Base-by-base conservation (phyloP, 2,329 filamentous ascomycete genomes). In the Diaporthe sp. region DNA sequence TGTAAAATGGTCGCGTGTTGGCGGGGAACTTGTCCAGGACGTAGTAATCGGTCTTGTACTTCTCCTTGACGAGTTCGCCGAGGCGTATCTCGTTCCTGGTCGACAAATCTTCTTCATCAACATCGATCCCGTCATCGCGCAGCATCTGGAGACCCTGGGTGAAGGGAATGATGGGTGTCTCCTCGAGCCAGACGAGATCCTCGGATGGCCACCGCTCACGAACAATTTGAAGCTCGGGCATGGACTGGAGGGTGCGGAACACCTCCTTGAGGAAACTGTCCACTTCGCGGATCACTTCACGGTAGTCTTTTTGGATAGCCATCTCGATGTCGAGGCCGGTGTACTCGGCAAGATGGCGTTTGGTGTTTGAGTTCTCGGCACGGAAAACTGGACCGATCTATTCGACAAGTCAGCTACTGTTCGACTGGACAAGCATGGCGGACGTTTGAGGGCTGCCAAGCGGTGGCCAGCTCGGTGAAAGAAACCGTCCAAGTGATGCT, bases 281-380 rank as follows among this genome's bases (percentile, higher is more conserved):
- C 61, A 98, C 90, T 13, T 94, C 88, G 50, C 91, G 87, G 42
- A 98, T 89, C 66, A 96, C 94, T 83, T 98, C 96, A 80, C 97
- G 93, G 82, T 98, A 98, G 82, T 97, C 93, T 78, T 94, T 91
- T 66, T 95, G 93, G 76, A 98, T 94, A 4, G 92, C 90, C 96
- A 98, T 98, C 81, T 98, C 96, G 27, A 98, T 83, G 88, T 98
- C 96, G 39, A 98, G 87, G 72, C 96, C 96, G 6, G 95, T 98
- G 82, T 97, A 98, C 82, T 98, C 96, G 0, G 96, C 98, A 87
- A 98, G 87, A 82, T 98, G 96, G 50, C 96, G 92, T 80, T 98
- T 96, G 0, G 96, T 98, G 83, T 98, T 98, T 81, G 94, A 97
- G 85, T 98, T 97, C 82, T 98, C 96, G 0, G 96, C 96, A 78